Percentiles rank a stretch among this genome's conserved stretches.
Conservation (phyloP, 2,329 filamentous ascomycete genomes). For the Colletotrichum cordylinicola region DNA sequence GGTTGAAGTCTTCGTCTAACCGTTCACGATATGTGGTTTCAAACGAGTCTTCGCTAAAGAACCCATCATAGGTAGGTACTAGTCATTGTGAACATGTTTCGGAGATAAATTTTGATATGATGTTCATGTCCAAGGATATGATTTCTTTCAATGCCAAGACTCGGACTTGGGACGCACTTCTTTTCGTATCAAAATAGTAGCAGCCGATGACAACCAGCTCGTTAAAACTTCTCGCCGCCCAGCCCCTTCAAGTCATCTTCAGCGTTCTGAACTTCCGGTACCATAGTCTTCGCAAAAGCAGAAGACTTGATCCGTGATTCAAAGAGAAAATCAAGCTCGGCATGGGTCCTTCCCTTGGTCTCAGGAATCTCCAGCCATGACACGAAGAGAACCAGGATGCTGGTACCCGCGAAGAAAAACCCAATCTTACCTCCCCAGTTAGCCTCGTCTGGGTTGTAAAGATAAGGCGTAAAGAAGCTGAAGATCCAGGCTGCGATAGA, state of each 20-base stretch:
- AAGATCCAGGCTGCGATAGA: background rate
- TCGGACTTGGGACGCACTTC: background rate
- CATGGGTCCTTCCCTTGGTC: background rate
- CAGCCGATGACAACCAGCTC: background rate
- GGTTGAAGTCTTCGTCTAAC: background rate
- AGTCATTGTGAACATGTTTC: background rate
- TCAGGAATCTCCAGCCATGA: background rate
- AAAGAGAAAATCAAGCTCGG: slow-evolving; percentile 1
- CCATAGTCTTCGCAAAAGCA: background rate
- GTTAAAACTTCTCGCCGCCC: background rate
- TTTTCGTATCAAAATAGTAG: too few relatives aligned
- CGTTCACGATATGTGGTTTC: background rate
- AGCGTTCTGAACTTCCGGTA: background rate
- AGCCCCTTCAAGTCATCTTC: background rate
- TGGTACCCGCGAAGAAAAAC: background rate
- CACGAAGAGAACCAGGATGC: background rate
- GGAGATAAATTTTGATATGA: background rate
- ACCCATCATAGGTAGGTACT: too few relatives aligned
- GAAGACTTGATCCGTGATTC: background rate
- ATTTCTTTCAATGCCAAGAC: background rate
- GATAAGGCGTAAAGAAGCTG: slow-evolving; percentile 5
- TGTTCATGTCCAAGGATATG: rapidly evolving
- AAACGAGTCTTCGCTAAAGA: background rate
- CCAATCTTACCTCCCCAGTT: slow-evolving; percentile 26
- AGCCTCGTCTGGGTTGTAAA: slow-evolving; percentile 10